Percentiles rank a stretch among this genome's conserved stretches.
Evolutionary conservation across 345 rosid genomes (phyloP).

Genomic region (Gossypium bickii): DNA sequence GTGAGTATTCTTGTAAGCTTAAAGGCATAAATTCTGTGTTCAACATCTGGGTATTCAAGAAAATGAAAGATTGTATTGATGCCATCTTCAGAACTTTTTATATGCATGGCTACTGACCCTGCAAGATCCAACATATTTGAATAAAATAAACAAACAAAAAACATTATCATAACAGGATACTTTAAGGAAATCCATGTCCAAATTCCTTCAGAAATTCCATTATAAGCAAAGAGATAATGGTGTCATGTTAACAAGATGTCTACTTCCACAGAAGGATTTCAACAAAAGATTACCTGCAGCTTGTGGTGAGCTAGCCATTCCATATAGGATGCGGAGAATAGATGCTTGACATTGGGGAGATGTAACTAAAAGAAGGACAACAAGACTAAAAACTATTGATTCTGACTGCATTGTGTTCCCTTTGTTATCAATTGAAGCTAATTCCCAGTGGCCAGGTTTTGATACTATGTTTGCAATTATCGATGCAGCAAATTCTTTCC

Average conservation of each 20-base stretch:
- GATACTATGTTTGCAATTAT: conserved; percentile 38
- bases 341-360: conserved; percentile 29
- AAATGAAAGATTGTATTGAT: conserved; percentile 21
- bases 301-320: conserved; percentile 41
- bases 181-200: background rate
- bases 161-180: background rate
- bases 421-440: conserved; percentile 31
- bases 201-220: too few relatives aligned
- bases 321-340: conserved; percentile 30
- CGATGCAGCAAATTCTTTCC: conserved; percentile 33
- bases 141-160: background rate
- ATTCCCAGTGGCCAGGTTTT: conserved; percentile 46
- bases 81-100: conserved; percentile 31
- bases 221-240: background rate
- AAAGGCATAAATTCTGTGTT: conserved; percentile 30
- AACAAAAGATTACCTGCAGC: conserved; percentile 33
- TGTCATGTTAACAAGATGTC: background rate
- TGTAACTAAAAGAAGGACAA: conserved; percentile 28
- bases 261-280: background rate
- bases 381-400: conserved; percentile 24
- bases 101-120: conserved; percentile 31
- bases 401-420: conserved; percentile 38
- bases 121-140: conserved; percentile 16
- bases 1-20: conserved; percentile 33
- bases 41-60: conserved; percentile 32